These are phyloP conservation scores for Plectosphaerella plurivora DNA, from an alignment of 2,329 filamentous ascomycete genomes.

Conservation along the genomic window DNA sequence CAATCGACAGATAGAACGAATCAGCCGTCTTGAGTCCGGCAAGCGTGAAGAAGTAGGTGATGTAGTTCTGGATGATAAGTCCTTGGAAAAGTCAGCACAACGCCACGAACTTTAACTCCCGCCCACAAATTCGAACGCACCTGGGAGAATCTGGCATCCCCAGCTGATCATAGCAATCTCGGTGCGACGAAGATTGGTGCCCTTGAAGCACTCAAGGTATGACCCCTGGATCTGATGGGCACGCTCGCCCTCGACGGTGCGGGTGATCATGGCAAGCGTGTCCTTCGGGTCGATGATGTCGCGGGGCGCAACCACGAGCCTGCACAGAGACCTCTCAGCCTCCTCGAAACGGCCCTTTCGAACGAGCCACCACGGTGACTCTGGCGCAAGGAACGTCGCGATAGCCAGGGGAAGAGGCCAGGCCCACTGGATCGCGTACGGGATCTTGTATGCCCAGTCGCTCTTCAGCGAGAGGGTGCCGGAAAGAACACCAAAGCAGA, in stretches of 20 bases:
- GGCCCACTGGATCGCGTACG: conserved; percentile 33
- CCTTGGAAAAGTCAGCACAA: neutral
- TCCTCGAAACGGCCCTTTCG: conserved; percentile 24
- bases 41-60: conserved; percentile 1
- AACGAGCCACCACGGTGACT: conserved; percentile 36
- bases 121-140: neutral
- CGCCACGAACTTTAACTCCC: neutral
- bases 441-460: conserved; percentile 31
- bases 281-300: conserved; percentile 28
- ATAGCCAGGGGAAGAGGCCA: conserved; percentile 26
- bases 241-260: conserved; percentile 41
- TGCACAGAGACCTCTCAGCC: conserved; percentile 22
- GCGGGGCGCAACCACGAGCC: conserved; percentile 21
- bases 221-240: conserved; percentile 29
- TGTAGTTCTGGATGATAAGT: neutral
- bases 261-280: conserved; percentile 34
- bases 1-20: neutral
- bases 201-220: conserved; percentile 43
- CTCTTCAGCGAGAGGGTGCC: conserved; percentile 25
- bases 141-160: conserved; percentile 33
- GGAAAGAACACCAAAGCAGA: conserved; percentile 31
- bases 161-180: conserved; percentile 38
- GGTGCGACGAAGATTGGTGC: conserved; percentile 39
- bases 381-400: conserved; percentile 24
- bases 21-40: neutral